Base-by-base conservation (phyloP, 164 flowering plant species). In the Brasenia schreberi region DNA sequence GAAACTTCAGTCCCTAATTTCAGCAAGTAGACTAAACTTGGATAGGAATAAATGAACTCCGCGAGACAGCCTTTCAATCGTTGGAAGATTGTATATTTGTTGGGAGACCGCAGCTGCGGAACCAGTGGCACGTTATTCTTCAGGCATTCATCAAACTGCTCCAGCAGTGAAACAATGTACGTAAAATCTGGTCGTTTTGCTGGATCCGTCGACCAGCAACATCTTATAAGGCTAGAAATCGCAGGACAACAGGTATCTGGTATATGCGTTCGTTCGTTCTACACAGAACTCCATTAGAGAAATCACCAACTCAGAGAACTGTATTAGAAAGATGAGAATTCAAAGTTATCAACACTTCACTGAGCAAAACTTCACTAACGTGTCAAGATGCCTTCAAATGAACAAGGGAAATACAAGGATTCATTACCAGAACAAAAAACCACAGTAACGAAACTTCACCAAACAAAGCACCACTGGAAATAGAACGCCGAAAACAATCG, bases 181-280 rank as follows among this genome's bases (percentile, higher is more conserved):
- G 77, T 79, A 77, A 95, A 95, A 72, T 95, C 96, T 0, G 99
- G 99, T 42, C 97, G 77, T 78, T 89, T 91, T 0, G 93, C 77
- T 0, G 99, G 97, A 59, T 89, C 89, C 44, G 80, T 77, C 7
- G 96, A 79, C 99, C 99, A 95, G 76, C 99, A 95, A 0, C 87
- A 82, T 77, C 84, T 89, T 53, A 95, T 91, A 5, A 95, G 95
- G 73, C 85, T 90, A 0, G 87, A 92, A 2, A 95, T 79, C 2
- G 81, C 90, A 1, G 96, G 90, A 71, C 87, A 96, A 70, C 97
- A 95, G 71, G 88, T 85, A 3, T 84, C 89, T 5, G 96, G 89
- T 67, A 95, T 39, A 27, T 89, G 94, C 9, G 99, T 97, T 59
- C 97, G 66, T 64, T 82, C 96, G 67, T 91, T 88, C 97, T 94